Evolutionary conservation across 148 eudicot genomes (phyloP).

Genomic region (Chenopodium formosanum): DNA sequence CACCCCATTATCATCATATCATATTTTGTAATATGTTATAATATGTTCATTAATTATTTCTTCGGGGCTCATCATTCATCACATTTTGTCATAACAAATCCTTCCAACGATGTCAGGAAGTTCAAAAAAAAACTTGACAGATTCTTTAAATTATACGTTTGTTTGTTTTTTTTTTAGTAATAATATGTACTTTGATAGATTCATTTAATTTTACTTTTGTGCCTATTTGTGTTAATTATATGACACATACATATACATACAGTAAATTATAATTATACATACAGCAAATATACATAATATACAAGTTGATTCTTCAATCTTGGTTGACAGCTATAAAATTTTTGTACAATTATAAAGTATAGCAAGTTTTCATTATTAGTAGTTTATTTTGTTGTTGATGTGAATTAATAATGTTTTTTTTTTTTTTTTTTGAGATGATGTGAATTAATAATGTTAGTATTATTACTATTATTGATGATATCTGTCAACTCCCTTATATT

Average conservation of each 20-base stretch:
- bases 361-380: too few species aligned
- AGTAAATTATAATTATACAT: background rate
- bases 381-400: too few species aligned
- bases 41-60: slow-evolving; percentile 2
- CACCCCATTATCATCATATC: background rate
- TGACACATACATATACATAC: background rate
- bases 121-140: slow-evolving; percentile 10
- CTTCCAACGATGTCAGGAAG: slow-evolving; percentile 10
- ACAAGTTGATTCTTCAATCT: slow-evolving; percentile 6
- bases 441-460: too few species aligned
- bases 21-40: background rate
- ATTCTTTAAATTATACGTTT: slow-evolving; percentile 17
- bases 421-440: too few species aligned
- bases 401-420: too few species aligned
- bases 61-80: background rate
- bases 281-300: background rate
- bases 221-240: background rate
- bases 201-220: background rate
- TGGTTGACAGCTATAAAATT: slow-evolving; percentile 6
- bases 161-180: background rate
- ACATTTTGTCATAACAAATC: slow-evolving; percentile 6
- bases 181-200: slow-evolving; percentile 13
- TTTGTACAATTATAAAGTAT: background rate
- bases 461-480: background rate
- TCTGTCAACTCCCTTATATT: background rate